These are phyloP conservation scores for Penicillium ucsense DNA, from an alignment of 495 filamentous ascomycete genomes.

Conservation along the genomic window DNA sequence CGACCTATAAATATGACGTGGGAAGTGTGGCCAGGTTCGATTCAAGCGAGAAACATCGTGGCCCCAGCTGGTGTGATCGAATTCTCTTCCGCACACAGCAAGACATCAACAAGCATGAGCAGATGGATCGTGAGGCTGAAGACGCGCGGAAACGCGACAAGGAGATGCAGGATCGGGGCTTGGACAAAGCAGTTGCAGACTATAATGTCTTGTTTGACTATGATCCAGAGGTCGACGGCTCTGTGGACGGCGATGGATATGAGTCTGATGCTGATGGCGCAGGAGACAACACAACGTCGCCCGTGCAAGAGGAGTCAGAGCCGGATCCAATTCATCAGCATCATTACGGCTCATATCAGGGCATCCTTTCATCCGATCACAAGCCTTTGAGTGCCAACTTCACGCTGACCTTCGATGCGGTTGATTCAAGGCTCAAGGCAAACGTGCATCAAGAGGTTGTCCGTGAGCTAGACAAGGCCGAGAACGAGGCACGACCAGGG, in stretches of 20 bases:
- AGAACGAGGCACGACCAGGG: constrained; percentile 82
- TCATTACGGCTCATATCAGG: constrained; percentile 78
- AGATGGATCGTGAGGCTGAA: constrained; percentile 51
- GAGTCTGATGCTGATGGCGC: constrained; percentile 26
- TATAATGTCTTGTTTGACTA: constrained; percentile 86
- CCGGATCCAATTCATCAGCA: constrained; percentile 53
- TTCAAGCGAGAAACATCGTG: constrained; percentile 83
- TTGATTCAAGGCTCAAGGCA: constrained; percentile 71
- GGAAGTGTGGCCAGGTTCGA: constrained; percentile 92
- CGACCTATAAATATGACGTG: constrained; percentile 93
- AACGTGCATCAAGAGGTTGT: constrained; percentile 81
- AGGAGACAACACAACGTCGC: constrained; percentile 7
- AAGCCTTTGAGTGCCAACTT: constrained; percentile 83
- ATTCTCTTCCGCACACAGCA: constrained; percentile 74
- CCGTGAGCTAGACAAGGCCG: constrained; percentile 75
- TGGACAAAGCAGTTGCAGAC: constrained; percentile 66
- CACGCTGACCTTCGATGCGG: constrained; percentile 70
- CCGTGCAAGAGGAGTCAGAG: constrained; percentile 5
- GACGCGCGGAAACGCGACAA: constrained; percentile 63
- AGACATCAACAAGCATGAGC: constrained; percentile 63
- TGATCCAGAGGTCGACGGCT: constrained; percentile 62
- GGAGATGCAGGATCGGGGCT: constrained; percentile 72
- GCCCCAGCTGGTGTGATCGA: constrained; percentile 97
- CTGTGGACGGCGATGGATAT: constrained; percentile 51
- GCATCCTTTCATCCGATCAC: constrained; percentile 86